These are phyloP conservation scores for Talaromyces rugulosus DNA, from an alignment of 2,329 filamentous ascomycete genomes.

Conservation along the genomic window DNA sequence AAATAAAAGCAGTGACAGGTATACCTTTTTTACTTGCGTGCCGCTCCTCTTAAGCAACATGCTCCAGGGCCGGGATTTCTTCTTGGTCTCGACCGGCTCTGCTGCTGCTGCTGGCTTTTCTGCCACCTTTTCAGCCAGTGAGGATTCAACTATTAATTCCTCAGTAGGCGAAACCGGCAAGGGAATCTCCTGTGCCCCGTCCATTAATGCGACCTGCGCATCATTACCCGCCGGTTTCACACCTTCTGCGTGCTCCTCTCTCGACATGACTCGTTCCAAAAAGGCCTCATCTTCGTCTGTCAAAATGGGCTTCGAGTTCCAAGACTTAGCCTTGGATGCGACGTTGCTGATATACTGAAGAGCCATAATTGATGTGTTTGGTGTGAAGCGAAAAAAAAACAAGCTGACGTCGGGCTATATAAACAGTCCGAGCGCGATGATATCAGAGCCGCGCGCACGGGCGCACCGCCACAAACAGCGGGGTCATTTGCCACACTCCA, in stretches of 20 bases:
- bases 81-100: conserved; percentile 4
- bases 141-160: conserved; percentile 26
- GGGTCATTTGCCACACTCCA: background rate
- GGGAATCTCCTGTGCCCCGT: conserved; percentile 45
- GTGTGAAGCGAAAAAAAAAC: background rate
- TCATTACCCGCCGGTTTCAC: conserved; percentile 28
- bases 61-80: conserved; percentile 13
- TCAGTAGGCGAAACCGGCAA: conserved; percentile 48
- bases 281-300: conserved; percentile 60
- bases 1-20: background rate
- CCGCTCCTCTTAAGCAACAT: conserved; percentile 32
- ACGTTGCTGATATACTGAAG: conserved; percentile 44
- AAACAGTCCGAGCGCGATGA: background rate
- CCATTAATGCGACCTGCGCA: conserved; percentile 43
- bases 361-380: conserved; percentile 9
- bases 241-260: conserved; percentile 23
- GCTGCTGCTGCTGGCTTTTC: background rate
- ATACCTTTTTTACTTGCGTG: conserved; percentile 15
- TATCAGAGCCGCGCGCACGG: background rate
- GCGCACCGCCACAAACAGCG: background rate
- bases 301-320: conserved; percentile 42
- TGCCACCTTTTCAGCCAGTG: conserved; percentile 22
- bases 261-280: conserved; percentile 48
- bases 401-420: background rate
- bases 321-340: conserved; percentile 33